Conservation (phyloP, 2,329 filamentous ascomycete genomes). For the Diplocarpon rosae region DNA sequence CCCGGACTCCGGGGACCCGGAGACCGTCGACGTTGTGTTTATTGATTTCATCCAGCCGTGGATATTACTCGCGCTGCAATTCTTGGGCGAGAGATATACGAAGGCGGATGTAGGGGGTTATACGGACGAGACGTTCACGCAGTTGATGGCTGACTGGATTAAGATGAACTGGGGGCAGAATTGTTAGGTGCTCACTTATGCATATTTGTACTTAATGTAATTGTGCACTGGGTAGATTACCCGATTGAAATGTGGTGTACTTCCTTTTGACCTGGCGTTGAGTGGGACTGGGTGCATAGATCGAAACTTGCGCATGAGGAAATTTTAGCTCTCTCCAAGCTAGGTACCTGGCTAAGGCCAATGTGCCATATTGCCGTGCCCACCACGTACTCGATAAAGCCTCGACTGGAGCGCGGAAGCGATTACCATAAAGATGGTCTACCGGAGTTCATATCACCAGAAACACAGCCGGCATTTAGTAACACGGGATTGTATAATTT, state of each 20-base stretch:
- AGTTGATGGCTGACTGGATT: constrained; percentile 46
- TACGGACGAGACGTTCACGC: constrained; percentile 41
- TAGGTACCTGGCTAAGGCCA: no score
- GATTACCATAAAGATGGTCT: no score
- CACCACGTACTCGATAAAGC: no score
- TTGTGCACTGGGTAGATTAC: neutral
- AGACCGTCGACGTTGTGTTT: constrained; percentile 78
- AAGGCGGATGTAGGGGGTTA: constrained; percentile 40
- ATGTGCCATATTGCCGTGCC: no score
- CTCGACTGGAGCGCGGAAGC: no score
- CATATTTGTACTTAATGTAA: neutral
- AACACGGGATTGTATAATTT: no score
- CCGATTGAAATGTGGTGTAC: constrained; percentile 3
- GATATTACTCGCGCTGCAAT: constrained; percentile 63
- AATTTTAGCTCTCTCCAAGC: no score
- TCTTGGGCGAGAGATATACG: constrained; percentile 41
- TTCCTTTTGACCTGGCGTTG: no score
- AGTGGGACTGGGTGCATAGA: no score
- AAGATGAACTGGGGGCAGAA: constrained; percentile 41
- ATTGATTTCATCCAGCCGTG: constrained; percentile 83
- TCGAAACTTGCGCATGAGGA: no score
- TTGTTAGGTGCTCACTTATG: constrained; percentile 16
- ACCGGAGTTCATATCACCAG: no score
- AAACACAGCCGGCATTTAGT: no score
- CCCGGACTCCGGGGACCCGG: constrained; percentile 42